Percentiles rank a stretch among this genome's conserved stretches.
Conservation (phyloP, 2,329 filamentous ascomycete genomes). For the Microsporum ferrugineum region DNA sequence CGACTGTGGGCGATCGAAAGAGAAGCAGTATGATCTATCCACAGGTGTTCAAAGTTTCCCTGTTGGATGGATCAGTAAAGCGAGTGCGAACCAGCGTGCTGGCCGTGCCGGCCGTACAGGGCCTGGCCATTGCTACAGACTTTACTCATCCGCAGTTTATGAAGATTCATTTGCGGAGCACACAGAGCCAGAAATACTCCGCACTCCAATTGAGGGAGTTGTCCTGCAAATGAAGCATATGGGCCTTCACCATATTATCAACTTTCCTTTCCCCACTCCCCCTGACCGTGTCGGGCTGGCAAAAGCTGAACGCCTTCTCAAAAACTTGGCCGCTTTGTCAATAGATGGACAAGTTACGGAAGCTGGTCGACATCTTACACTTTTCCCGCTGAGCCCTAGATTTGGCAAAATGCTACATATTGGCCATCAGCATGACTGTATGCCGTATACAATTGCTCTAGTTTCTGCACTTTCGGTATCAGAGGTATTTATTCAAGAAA, state of each 20-base stretch:
- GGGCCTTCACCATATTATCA: conserved; percentile 78
- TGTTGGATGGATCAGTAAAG: conserved; percentile 94
- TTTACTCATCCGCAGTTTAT: conserved; percentile 91
- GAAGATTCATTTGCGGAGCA: conserved; percentile 77
- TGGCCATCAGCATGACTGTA: conserved; percentile 68
- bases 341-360: conserved; percentile 62
- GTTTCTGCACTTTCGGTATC: conserved; percentile 81
- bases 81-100: conserved; percentile 79
- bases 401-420: conserved; percentile 88
- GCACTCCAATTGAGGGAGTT: conserved; percentile 85
- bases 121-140: conserved; percentile 85
- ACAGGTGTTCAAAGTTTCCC: conserved; percentile 94
- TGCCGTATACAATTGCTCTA: conserved; percentile 75
- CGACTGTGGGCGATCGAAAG: conserved; percentile 84
- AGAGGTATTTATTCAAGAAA: conserved; percentile 76
- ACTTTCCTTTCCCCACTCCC: conserved; percentile 91
- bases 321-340: conserved; percentile 71
- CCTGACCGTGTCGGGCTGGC: conserved; percentile 65
- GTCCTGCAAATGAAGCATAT: conserved; percentile 92
- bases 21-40: conserved; percentile 73
- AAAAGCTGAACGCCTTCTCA: conserved; percentile 75
- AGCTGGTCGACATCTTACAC: conserved; percentile 67
- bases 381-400: conserved; percentile 81
- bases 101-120: conserved; percentile 93
- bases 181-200: conserved; percentile 73